Base-by-base conservation (phyloP, 108 stramenopile genomes). In the Stephanodiscus triporus region DNA sequence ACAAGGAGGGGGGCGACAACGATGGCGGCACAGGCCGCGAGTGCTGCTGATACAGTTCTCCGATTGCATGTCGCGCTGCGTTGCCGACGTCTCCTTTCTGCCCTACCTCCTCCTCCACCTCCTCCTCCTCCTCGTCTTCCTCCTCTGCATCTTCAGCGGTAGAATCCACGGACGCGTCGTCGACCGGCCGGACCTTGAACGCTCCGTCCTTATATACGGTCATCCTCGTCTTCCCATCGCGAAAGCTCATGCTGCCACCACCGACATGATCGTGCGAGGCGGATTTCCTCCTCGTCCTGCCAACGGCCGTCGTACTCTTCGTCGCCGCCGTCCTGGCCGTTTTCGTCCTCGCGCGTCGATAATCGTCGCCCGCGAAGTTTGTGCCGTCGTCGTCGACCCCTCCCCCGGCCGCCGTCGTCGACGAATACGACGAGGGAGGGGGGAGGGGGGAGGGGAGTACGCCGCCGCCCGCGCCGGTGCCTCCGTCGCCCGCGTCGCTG, bases 121-220 rank as follows among this genome's bases (percentile, higher is more conserved):
- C 42, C 16, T 76, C 61, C 16, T 40, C 59, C 17, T 62, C 60
- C 50, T 66, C 50, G 9, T 65, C 65, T 8, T 55, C 73, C 19
- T 64, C 73, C 9, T 54, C 73, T 10, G 47, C 16, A 42, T 38
- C 30, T 20, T 68, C 43, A 4, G 24, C 45, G 19, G 10, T 20
- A 19, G 43, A 0, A 6, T 24, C 64, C 42, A 14, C 29, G 29
- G 17, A 6, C 11, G 6, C 2, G 11, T 50, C 64, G 6, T 48
- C 22, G 27, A 24, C 26, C 14, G 43, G 2, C 24, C 36, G 29
- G 17, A 59, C 16, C 29, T 38, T 59, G 58, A 59, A 59, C 29
- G 58, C 58, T 37, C 37, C 37, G 19, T 59, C 58, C 19, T 59
- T 59, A 36, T 59, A 59, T 6, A 37, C 20, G 26, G 26, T 26